phyloP scores from a whole-genome alignment of 2,329 filamentous ascomycete genomes.

The Sarocladiaceae sp. region DNA sequence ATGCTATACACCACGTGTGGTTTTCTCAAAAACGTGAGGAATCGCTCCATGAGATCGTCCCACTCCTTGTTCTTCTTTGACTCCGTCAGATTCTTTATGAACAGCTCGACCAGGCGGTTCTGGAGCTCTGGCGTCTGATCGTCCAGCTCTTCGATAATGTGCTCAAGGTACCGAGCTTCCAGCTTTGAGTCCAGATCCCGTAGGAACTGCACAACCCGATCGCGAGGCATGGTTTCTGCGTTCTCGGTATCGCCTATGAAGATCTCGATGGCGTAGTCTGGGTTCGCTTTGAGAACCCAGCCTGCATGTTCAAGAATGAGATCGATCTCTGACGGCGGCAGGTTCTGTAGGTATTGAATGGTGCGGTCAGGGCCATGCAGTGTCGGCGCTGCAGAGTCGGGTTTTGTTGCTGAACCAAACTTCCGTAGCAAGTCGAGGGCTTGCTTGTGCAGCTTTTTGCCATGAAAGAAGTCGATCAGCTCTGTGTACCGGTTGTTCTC shows the following conservation, averaged over 20 bases:
- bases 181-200: conserved; percentile 61
- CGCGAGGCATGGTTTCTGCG: conserved; percentile 78
- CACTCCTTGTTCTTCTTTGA: conserved; percentile 42
- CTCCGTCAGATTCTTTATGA: conserved; percentile 50
- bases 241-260: conserved; percentile 93
- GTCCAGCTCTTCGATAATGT: conserved; percentile 80
- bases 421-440: conserved; percentile 75
- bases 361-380: conserved; percentile 80
- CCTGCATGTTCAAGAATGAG: conserved; percentile 85
- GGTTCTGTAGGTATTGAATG: conserved; percentile 80
- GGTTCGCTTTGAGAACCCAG: conserved; percentile 73
- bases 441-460: conserved; percentile 85
- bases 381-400: conserved; percentile 42
- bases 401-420: conserved; percentile 60
- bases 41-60: conserved; percentile 54
- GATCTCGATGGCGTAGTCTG: conserved; percentile 79
- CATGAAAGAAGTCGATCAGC: conserved; percentile 94
- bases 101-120: conserved; percentile 69
- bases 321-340: conserved; percentile 82
- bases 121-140: conserved; percentile 84
- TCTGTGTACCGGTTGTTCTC: conserved; percentile 87
- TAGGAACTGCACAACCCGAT: conserved; percentile 69
- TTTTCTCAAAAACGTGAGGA: conserved; percentile 61
- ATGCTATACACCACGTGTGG: conserved; percentile 57
- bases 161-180: conserved; percentile 79